Evolutionary conservation across 1,284 basidiomycete species (phyloP).

Genomic region (Ganoderma sp.): DNA sequence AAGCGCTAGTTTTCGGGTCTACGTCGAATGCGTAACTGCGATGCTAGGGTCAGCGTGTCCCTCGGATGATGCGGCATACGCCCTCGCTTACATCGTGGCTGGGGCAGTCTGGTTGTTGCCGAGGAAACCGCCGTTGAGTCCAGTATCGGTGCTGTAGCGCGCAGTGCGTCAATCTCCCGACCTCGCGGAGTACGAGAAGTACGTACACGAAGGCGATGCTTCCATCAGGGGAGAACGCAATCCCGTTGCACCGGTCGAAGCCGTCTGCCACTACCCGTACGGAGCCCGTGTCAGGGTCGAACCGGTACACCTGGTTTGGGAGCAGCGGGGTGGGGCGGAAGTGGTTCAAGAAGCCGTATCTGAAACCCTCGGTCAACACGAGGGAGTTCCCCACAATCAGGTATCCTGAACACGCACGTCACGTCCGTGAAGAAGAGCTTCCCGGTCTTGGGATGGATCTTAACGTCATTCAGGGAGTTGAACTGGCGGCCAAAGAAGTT

Average conservation of each 20-base stretch:
- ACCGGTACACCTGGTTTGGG: conserved; percentile 76
- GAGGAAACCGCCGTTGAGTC: conserved; percentile 51
- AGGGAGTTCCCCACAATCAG: neutral
- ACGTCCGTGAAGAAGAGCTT: conserved; percentile 29
- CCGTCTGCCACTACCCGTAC: conserved; percentile 76
- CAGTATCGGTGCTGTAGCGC: conserved; percentile 57
- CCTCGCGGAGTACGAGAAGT: neutral
- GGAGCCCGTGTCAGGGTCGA: conserved; percentile 67
- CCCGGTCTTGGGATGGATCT: conserved; percentile 68
- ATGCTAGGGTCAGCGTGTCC: neutral
- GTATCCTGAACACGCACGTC: no score
- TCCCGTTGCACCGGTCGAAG: conserved; percentile 66
- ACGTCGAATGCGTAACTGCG: conserved; percentile 77
- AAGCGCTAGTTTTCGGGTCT: conserved; percentile 57
- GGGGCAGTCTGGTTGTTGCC: conserved; percentile 69
- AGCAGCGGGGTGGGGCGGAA: conserved; percentile 71
- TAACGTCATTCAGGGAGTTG: conserved; percentile 56
- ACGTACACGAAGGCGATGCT: conserved; percentile 69
- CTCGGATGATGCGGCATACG: neutral
- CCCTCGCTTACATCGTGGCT: conserved; percentile 65
- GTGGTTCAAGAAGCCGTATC: conserved; percentile 66
- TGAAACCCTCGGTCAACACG: conserved; percentile 33
- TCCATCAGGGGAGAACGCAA: conserved; percentile 73
- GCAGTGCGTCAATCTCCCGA: neutral
- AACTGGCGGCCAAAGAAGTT: conserved; percentile 75